A percentile compares a stretch with the other conserved stretches of the same genome.
Conservation (phyloP, 345 rosid genomes). For the Cardamine occulta region DNA sequence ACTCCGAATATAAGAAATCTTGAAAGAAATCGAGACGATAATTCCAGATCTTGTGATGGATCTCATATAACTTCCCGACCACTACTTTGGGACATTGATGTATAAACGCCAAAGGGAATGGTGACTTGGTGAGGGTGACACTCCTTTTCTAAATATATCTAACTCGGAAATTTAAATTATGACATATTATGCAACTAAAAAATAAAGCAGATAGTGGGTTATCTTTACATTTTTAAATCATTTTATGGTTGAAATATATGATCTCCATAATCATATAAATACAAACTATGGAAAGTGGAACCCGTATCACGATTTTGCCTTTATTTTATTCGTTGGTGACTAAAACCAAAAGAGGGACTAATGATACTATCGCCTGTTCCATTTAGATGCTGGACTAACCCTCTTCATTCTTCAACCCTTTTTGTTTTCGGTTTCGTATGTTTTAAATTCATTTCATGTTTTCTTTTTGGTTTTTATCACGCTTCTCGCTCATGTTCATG, state of each 20-base stretch:
- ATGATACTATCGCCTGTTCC: slow-evolving; percentile 9
- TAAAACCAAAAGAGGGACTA: not conserved
- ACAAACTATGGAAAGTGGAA: slow-evolving; percentile 32
- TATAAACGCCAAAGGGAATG: slow-evolving; percentile 28
- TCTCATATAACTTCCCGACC: slow-evolving; percentile 39
- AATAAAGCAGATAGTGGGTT: slow-evolving; percentile 30
- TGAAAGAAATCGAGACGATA: slow-evolving; percentile 24
- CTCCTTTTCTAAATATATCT: not conserved
- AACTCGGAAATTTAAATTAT: not conserved
- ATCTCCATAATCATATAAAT: slow-evolving; percentile 22
- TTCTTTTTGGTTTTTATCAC: not conserved
- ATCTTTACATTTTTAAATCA: slow-evolving; percentile 24
- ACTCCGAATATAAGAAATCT: slow-evolving; percentile 1
- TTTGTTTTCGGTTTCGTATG: not conserved
- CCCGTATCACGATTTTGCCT: slow-evolving; percentile 33
- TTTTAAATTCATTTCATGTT: not conserved
- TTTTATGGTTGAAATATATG: slow-evolving; percentile 23
- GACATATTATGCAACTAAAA: slow-evolving; percentile 28
- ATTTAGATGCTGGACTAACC: not conserved
- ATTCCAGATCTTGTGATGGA: slow-evolving; percentile 18
- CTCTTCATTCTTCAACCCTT: not conserved
- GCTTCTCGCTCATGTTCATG: not conserved
- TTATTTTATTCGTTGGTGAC: slow-evolving; percentile 21
- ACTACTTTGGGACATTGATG: slow-evolving; percentile 34
- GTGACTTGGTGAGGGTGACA: slow-evolving; percentile 26